These are phyloP conservation scores for Rhododendron mucronatum DNA, from an alignment of 148 eudicot genomes.

Conservation along the genomic window DNA sequence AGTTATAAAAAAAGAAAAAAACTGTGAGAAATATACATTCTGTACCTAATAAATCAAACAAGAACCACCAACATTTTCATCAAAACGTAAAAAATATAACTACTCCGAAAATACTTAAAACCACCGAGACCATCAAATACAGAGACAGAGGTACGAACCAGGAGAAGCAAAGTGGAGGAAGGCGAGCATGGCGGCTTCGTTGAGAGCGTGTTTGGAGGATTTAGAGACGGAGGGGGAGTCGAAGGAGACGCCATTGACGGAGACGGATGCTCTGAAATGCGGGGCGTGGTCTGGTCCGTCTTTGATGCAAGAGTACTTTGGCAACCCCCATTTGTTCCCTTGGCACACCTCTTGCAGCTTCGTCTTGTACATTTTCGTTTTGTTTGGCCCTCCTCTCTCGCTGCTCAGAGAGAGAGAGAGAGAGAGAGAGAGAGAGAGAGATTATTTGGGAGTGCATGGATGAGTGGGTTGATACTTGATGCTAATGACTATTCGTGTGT, in stretches of 20 bases:
- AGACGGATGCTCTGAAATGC: constrained; percentile 43
- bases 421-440: not conserved
- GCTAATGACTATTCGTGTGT: not conserved
- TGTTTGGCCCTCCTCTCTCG: not conserved
- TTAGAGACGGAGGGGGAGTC: constrained; percentile 20
- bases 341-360: constrained; percentile 54
- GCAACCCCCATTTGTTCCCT: constrained; percentile 30
- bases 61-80: too few relatives aligned
- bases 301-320: constrained; percentile 30
- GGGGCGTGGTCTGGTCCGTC: constrained; percentile 48
- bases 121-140: not conserved
- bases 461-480: not conserved
- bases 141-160: not conserved
- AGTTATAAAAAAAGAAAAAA: too few relatives aligned
- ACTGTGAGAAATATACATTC: too few relatives aligned
- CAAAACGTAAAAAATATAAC: too few relatives aligned
- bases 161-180: constrained; percentile 19
- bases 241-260: constrained; percentile 33
- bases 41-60: too few relatives aligned
- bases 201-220: constrained; percentile 32
- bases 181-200: constrained; percentile 39
- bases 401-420: not conserved
- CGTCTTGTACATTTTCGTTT: constrained; percentile 36
- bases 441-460: not conserved
- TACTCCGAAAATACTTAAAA: too few relatives aligned